Conservation (phyloP, 2,329 filamentous ascomycete species). For the Fusarium denticulatum region DNA sequence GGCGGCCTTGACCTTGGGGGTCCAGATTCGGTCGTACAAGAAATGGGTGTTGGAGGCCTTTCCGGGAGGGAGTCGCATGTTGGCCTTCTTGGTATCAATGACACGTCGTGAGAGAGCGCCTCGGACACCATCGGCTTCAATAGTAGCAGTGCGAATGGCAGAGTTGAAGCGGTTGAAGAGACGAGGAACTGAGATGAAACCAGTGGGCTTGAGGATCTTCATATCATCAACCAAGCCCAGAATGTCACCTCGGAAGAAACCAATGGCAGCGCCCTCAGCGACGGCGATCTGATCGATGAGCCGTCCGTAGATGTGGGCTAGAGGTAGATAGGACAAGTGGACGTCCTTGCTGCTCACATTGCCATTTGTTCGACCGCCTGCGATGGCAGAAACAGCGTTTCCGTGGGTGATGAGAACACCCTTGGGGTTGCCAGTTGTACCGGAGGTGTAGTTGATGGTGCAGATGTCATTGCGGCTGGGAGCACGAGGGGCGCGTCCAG, state of each 20-base stretch:
- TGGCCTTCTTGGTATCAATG: constrained; percentile 81
- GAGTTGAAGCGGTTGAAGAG: constrained; percentile 91
- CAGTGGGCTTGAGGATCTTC: constrained; percentile 84
- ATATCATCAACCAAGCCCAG: constrained; percentile 88
- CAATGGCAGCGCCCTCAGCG: constrained; percentile 77
- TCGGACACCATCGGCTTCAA: constrained; percentile 81
- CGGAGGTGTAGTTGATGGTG: constrained; percentile 92
- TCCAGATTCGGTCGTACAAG: constrained; percentile 88
- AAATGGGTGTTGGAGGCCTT: constrained; percentile 83
- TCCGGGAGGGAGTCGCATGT: constrained; percentile 75
- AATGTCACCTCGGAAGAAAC: constrained; percentile 95
- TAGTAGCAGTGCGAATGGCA: constrained; percentile 80
- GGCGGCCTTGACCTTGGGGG: constrained; percentile 83
- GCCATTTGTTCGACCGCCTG: constrained; percentile 66
- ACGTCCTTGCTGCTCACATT: constrained; percentile 65
- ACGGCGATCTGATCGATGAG: constrained; percentile 81
- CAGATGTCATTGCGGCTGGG: constrained; percentile 79
- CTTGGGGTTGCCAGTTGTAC: constrained; percentile 85
- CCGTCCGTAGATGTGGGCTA: constrained; percentile 94
- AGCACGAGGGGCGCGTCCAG: constrained; percentile 75
- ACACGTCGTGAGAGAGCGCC: constrained; percentile 84
- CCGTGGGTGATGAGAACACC: constrained; percentile 85
- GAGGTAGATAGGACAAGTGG: constrained; percentile 86
- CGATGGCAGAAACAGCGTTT: constrained; percentile 79
- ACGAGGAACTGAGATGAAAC: constrained; percentile 88